Evolutionary conservation across 495 filamentous ascomycete genomes (phyloP), one percentile per base, ranked within the genome.

Genomic region (Opeltia flavorubescens): DNA sequence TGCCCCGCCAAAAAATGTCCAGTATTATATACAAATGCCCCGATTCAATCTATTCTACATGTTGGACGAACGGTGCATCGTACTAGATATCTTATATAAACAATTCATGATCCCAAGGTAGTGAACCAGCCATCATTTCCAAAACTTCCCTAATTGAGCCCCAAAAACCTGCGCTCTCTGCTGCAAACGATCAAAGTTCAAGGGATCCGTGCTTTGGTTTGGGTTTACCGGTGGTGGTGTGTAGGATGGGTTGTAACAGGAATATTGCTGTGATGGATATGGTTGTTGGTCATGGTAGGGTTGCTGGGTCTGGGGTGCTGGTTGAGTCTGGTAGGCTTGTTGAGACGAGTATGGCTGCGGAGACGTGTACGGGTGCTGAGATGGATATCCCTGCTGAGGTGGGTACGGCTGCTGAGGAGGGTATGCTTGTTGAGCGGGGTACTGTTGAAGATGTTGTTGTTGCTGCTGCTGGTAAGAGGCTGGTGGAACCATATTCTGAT

Each of bases 141-240:
- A 46, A 30, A 46, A 46, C 43, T 20, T 41, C 9, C 38, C 38
- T 11, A 41, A 8, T 11, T 29, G 30, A 17, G 11, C 29, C 8
- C 15, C 43, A 46, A 46, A 46, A 12, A 21, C 34, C 25, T 34
- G 24, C 43, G 43, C 43, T 29, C 34, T 46, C 18, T 46, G 25
- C 43, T 46, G 43, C 43, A 46, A 46, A 11, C 26, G 5, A 5
- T 17, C 43, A 34, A 46, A 46, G 34, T 46, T 29, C 5, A 46
- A 9, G 25, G 26, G 4, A 46, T 46, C 43, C 12, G 11, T 46
- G 13, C 43, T 34, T 21, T 38, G 27, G 27, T 21, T 46, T 34
- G 43, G 9, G 21, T 29, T 5, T 17, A 29, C 11, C 17, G 43
- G 21, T 5, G 43, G 43, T 26, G 13, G 43, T 11, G 38, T 11